Conservation (phyloP, 2,329 filamentous ascomycete genomes). For the Dryadomyces quercus-mongolicae region DNA sequence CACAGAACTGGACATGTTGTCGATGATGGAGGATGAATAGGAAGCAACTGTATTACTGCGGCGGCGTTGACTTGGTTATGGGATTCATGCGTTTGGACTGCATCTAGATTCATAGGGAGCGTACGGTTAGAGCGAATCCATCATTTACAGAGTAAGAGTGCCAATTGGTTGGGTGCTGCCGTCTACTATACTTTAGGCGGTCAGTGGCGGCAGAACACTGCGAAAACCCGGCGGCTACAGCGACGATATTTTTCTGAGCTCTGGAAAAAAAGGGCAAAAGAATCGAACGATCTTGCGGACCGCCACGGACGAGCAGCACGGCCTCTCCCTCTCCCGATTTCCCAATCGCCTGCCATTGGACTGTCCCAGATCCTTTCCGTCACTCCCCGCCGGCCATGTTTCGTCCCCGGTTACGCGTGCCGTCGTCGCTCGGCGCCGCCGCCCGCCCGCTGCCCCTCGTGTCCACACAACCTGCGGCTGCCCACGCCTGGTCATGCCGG, state of each 20-base stretch:
- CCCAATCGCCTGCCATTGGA: not conserved
- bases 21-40: slow-evolving; percentile 50
- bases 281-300: not conserved
- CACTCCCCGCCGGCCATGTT: slow-evolving; percentile 28
- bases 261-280: not conserved
- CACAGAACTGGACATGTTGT: slow-evolving; percentile 58
- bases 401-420: slow-evolving; percentile 41
- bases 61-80: not conserved
- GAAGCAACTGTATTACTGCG: not conserved
- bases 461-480: slow-evolving; percentile 9
- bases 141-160: not conserved
- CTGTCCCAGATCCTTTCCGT: not conserved
- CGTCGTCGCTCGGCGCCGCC: slow-evolving; percentile 22
- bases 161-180: not conserved
- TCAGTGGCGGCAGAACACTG: slow-evolving; percentile 2
- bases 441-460: not conserved
- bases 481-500: slow-evolving; percentile 16
- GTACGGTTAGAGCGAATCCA: not conserved
- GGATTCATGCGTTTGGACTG: not conserved
- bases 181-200: too few relatives aligned
- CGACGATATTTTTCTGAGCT: not conserved
- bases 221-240: not conserved
- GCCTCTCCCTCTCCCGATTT: not conserved
- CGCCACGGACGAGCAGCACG: not conserved
- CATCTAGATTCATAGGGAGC: too few relatives aligned